Percentiles rank a stretch among this genome's conserved stretches.
These are phyloP conservation scores for Raphanus raphanistrum DNA, from an alignment of 345 rosid genomes.

Conservation along the genomic window DNA sequence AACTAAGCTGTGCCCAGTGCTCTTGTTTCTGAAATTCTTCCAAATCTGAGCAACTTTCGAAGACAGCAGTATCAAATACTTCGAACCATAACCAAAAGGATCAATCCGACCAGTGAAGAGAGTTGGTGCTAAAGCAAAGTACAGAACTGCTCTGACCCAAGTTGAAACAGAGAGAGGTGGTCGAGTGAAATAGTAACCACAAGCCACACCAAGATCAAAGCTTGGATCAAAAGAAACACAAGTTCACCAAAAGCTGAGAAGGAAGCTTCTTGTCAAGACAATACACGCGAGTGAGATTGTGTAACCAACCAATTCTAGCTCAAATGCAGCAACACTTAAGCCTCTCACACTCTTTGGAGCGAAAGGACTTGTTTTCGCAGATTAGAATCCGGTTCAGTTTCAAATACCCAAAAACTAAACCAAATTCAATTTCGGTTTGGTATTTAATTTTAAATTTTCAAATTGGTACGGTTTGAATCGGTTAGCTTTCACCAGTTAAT, in stretches of 20 bases:
- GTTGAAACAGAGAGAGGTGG: constrained; percentile 52
- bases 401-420: constrained; percentile 8
- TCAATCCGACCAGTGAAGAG: constrained; percentile 66
- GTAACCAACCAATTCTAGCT: constrained; percentile 82
- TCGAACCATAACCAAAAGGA: constrained; percentile 73
- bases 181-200: constrained; percentile 52
- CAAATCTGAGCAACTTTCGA: constrained; percentile 90
- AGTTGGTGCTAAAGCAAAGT: constrained; percentile 76
- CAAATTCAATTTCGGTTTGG: neutral
- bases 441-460: neutral
- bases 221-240: constrained; percentile 79
- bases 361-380: neutral
- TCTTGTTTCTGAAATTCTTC: constrained; percentile 72
- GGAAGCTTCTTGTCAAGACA: constrained; percentile 62
- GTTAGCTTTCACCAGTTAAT: neutral
- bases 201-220: constrained; percentile 61
- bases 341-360: constrained; percentile 61
- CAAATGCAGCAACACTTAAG: constrained; percentile 70
- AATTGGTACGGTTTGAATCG: constrained; percentile 25
- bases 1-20: constrained; percentile 92
- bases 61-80: constrained; percentile 76
- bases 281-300: constrained; percentile 39
- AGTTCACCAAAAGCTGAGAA: constrained; percentile 69
- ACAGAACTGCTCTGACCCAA: constrained; percentile 52
- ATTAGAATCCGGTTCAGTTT: neutral